Conservation (phyloP, 2,329 filamentous ascomycete species). For the Penicillium aurantiogriseum region DNA sequence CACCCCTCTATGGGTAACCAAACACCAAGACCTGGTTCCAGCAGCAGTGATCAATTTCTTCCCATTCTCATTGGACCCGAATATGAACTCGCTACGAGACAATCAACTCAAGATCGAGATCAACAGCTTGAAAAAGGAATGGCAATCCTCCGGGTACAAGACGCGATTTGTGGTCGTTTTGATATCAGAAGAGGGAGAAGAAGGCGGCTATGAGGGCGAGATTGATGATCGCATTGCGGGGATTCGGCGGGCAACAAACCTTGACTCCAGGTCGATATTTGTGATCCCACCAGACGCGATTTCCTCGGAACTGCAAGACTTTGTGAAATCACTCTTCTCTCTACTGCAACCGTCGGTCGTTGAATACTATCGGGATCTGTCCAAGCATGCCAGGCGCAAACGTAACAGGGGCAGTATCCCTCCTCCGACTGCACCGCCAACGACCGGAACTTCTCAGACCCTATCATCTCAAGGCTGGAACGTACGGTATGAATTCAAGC, state of each 20-base stretch:
- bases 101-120: slow-evolving; percentile 87
- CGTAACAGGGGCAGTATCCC: slow-evolving; percentile 74
- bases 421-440: slow-evolving; percentile 77
- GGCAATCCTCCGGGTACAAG: slow-evolving; percentile 64
- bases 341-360: slow-evolving; percentile 71
- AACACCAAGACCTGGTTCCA: slow-evolving; percentile 82
- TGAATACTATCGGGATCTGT: slow-evolving; percentile 91
- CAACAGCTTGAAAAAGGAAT: slow-evolving; percentile 67
- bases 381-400: slow-evolving; percentile 89
- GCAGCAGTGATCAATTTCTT: slow-evolving; percentile 81
- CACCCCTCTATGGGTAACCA: slow-evolving; percentile 76
- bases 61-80: slow-evolving; percentile 68
- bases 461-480: slow-evolving; percentile 87
- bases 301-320: slow-evolving; percentile 67
- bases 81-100: slow-evolving; percentile 74
- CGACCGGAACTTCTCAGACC: slow-evolving; percentile 78
- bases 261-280: slow-evolving; percentile 84
- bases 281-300: slow-evolving; percentile 75
- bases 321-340: slow-evolving; percentile 69
- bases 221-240: slow-evolving; percentile 74
- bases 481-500: slow-evolving; percentile 91
- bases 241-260: slow-evolving; percentile 73
- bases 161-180: slow-evolving; percentile 74
- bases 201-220: slow-evolving; percentile 58
- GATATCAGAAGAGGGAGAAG: slow-evolving; percentile 70